Percentiles rank a stretch among this genome's conserved stretches.
These are phyloP conservation scores for Curvularia sp. DNA, from an alignment of 2,329 filamentous ascomycete genomes.

Conservation along the genomic window DNA sequence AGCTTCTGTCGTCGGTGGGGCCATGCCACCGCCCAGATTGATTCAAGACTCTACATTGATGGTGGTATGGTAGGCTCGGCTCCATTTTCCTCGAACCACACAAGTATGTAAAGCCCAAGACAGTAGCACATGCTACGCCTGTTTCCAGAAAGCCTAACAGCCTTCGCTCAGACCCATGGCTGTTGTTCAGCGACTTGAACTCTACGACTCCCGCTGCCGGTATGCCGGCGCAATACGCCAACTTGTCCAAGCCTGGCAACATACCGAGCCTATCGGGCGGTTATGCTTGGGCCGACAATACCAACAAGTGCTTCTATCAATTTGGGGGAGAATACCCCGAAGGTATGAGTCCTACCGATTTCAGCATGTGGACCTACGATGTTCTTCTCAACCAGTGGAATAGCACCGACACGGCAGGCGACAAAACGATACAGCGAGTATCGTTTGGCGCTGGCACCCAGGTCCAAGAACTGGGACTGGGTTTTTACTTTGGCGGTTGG, in stretches of 20 bases:
- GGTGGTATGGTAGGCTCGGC: conserved; percentile 48
- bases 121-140: not conserved
- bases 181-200: conserved; percentile 66
- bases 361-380: conserved; percentile 66
- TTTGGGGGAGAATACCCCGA: conserved; percentile 65
- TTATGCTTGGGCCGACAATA: conserved; percentile 65
- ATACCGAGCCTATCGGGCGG: conserved; percentile 62
- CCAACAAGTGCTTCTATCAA: conserved; percentile 69
- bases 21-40: conserved; percentile 68
- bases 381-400: conserved; percentile 65
- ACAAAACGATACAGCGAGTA: conserved; percentile 54
- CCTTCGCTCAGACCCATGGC: conserved; percentile 56
- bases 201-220: conserved; percentile 46
- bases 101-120: conserved; percentile 57
- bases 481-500: conserved; percentile 70
- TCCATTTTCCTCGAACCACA: conserved; percentile 54
- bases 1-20: conserved; percentile 60
- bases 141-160: conserved; percentile 19
- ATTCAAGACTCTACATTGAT: conserved; percentile 67
- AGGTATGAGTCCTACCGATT: conserved; percentile 52
- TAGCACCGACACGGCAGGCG: conserved; percentile 51
- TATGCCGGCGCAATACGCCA: conserved; percentile 63
- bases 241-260: conserved; percentile 65
- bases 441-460: conserved; percentile 66
- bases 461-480: conserved; percentile 62